A percentile compares a stretch with the other conserved stretches of the same genome.
Evolutionary conservation across 352 stramenopile genomes (phyloP).

Genomic region (Elongisporangium senticosum): DNA sequence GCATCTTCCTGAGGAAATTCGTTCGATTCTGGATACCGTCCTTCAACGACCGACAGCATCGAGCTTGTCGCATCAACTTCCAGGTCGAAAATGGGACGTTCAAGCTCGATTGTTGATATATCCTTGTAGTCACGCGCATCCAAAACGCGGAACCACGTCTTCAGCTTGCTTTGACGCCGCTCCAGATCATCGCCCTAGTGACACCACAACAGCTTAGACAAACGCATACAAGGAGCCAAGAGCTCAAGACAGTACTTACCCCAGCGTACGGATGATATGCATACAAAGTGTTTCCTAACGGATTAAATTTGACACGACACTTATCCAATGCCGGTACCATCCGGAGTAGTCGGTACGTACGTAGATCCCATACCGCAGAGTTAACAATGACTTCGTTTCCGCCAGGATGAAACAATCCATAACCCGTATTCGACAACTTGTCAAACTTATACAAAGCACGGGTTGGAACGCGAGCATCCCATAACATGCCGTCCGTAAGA

Average conservation of each 20-base stretch:
- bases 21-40: conserved; percentile 56
- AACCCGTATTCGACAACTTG: conserved; percentile 80
- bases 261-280: conserved; percentile 72
- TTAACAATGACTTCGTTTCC: conserved; percentile 89
- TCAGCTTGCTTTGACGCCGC: conserved; percentile 54
- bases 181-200: conserved; percentile 51
- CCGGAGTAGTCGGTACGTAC: conserved; percentile 77
- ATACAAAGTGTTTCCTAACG: conserved; percentile 67
- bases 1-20: conserved; percentile 66
- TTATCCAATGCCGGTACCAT: conserved; percentile 87
- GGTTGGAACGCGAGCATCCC: conserved; percentile 66
- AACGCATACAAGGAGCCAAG: conserved; percentile 1
- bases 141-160: conserved; percentile 82
- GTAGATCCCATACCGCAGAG: conserved; percentile 86
- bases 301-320: conserved; percentile 73
- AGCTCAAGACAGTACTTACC: conserved; percentile 22
- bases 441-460: conserved; percentile 86
- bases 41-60: conserved; percentile 66
- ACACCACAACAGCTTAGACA: conserved; percentile 7
- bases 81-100: conserved; percentile 73
- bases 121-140: conserved; percentile 81
- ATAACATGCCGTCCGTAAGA: conserved; percentile 77
- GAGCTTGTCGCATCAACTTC: conserved; percentile 60
- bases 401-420: conserved; percentile 81
- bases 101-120: conserved; percentile 78